These are phyloP conservation scores for Aspergillus ruber DNA, from an alignment of 2,329 filamentous ascomycete genomes.

Conservation along the genomic window DNA sequence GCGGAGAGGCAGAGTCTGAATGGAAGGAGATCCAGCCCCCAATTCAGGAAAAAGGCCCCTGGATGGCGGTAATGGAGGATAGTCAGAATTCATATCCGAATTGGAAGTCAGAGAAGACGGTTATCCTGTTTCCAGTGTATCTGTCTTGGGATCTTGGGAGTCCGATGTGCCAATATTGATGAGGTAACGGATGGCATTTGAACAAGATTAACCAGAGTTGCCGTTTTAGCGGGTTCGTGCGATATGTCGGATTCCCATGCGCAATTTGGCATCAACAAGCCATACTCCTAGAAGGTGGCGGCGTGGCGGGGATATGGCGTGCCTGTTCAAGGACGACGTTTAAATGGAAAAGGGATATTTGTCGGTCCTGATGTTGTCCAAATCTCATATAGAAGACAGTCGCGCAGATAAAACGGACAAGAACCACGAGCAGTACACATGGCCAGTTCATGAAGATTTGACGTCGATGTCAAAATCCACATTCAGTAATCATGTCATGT, in stretches of 20 bases:
- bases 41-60: neutral
- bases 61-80: constrained; percentile 15
- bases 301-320: neutral
- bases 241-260: neutral
- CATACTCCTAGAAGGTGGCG: neutral
- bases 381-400: neutral
- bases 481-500: constrained; percentile 4
- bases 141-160: too few species aligned
- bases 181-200: neutral
- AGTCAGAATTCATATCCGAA: constrained; percentile 18
- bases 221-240: too few species aligned
- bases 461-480: neutral
- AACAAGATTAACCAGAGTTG: neutral
- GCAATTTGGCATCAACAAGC: neutral
- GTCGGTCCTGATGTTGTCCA: neutral
- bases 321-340: neutral
- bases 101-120: neutral
- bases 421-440: neutral
- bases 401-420: neutral
- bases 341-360: neutral
- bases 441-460: neutral
- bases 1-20: constrained; percentile 2
- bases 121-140: neutral
- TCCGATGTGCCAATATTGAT: neutral
- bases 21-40: neutral